Evolutionary conservation across 148 eudicot genomes (phyloP), one percentile per base, ranked within the genome.

Genomic region (Mesembryanthemum crystallinum): DNA sequence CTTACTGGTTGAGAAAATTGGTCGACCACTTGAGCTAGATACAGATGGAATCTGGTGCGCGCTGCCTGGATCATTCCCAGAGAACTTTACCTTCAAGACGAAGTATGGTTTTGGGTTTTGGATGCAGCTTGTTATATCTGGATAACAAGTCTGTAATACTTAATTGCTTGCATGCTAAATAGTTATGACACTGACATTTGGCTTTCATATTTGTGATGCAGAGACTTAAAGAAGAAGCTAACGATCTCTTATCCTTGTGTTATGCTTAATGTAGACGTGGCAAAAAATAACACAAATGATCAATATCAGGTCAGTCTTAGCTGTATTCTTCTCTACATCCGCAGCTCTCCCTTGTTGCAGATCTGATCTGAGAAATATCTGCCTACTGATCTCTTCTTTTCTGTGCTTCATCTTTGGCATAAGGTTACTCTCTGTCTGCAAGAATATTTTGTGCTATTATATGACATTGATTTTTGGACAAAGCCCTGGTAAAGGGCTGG

Each of bases 41-140:
- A 95, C 99, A 51, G 99, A 95, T 79, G 99, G 99, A 74, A 95
- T 95, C 76, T 95, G 99, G 99, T 95, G 99, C 84, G 85, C 82
- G 9, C 88, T 95, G 77, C 99, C 99, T 45, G 99, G 96, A 67
- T 92, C 99, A 58, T 95, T 95, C 79, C 99, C 99, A 4, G 99
- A 95, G 85, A 95, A 95, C 78, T 95, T 86, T 79, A 92, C 98
- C 61, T 92, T 95, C 71, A 89, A 86, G 79, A 95, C 94, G 72
- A 88, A 73, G 99, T 95, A 88, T 52, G 81, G 25, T 73, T 77
- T 72, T 79, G 62, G n/a, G 70, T 72, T 15, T 71, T 51, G 35
- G 32, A 55, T 69, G 43, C 39, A 37, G 66, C 28, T 55, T 8
- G 13, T 11, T 66, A 28, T 73, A 32, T 42, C 9, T 28, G 39